Evolutionary conservation across 352 stramenopile genomes (phyloP).

Genomic region (Globisporangium abappressorium): DNA sequence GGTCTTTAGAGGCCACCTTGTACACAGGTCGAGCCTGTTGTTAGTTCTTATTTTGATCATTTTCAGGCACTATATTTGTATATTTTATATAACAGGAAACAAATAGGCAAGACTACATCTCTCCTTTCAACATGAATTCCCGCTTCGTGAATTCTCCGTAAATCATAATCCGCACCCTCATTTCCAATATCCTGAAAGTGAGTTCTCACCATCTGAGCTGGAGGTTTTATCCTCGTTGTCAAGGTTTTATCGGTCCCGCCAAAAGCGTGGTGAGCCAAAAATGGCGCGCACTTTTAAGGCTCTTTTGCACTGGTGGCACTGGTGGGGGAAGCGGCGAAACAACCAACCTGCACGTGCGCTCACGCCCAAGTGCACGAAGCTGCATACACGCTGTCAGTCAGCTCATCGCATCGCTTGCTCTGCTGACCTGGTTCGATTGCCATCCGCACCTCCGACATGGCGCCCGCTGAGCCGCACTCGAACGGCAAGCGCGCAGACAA

Average conservation of each 20-base stretch:
- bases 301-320: not conserved
- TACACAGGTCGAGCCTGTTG: too few relatives aligned
- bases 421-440: not conserved
- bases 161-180: not conserved
- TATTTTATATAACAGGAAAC: too few relatives aligned
- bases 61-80: too few relatives aligned
- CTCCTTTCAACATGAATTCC: not conserved
- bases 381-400: not conserved
- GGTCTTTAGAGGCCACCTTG: too few relatives aligned
- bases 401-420: not conserved
- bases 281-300: constrained; percentile 9
- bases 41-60: too few relatives aligned
- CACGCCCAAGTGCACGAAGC: not conserved
- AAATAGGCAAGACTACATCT: too few relatives aligned
- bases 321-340: not conserved
- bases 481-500: not conserved
- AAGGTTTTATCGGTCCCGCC: not conserved
- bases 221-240: not conserved
- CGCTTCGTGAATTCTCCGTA: not conserved
- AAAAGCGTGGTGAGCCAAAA: constrained; percentile 5
- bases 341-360: not conserved
- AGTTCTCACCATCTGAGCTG: not conserved
- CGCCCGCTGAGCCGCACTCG: not conserved
- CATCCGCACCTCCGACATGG: not conserved
- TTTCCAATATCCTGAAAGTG: not conserved